Evolutionary conservation across 805 yeast genomes (phyloP).

Genomic region (Candida rishiriensis): DNA sequence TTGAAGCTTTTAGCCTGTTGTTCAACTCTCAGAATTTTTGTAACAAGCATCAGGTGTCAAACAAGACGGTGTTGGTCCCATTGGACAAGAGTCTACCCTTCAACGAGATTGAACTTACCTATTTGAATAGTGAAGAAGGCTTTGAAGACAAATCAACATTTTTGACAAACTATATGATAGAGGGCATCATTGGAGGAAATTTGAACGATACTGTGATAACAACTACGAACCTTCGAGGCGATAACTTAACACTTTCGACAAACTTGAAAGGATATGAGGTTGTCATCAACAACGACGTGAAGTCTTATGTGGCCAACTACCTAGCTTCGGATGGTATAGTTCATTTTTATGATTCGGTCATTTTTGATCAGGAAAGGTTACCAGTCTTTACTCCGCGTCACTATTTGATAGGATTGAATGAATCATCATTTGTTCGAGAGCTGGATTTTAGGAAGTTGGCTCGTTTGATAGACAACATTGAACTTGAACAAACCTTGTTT

Average conservation of each 20-base stretch:
- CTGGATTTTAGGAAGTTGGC: slow-evolving; percentile 54
- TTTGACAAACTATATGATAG: slow-evolving; percentile 32
- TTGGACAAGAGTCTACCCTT: slow-evolving; percentile 35
- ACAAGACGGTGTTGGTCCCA: slow-evolving; percentile 45
- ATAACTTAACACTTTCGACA: slow-evolving; percentile 18
- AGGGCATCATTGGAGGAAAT: slow-evolving; percentile 45
- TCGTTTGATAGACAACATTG: slow-evolving; percentile 50
- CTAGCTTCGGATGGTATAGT: slow-evolving; percentile 45
- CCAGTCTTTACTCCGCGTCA: slow-evolving; percentile 49
- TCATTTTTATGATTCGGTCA: slow-evolving; percentile 39
- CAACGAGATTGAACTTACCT: slow-evolving; percentile 41
- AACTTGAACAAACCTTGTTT: slow-evolving; percentile 56
- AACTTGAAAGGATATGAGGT: slow-evolving; percentile 31
- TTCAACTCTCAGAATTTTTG: slow-evolving; percentile 19
- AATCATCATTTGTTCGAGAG: slow-evolving; percentile 65
- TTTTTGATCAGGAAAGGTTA: slow-evolving; percentile 16
- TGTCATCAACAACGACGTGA: slow-evolving; percentile 29
- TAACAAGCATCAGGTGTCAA: slow-evolving; percentile 16
- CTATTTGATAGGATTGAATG: slow-evolving; percentile 54
- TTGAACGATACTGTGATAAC: slow-evolving; percentile 11
- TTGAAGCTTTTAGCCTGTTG: slow-evolving; percentile 17
- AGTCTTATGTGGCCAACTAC: slow-evolving; percentile 36
- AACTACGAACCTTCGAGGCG: slow-evolving; percentile 25
- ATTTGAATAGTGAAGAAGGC: slow-evolving; percentile 34
- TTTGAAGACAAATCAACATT: slow-evolving; percentile 23